Percentiles rank a stretch among this genome's conserved stretches.
Evolutionary conservation across 2,329 filamentous ascomycete species (phyloP).

Genomic region (Diplodia sapinea): DNA sequence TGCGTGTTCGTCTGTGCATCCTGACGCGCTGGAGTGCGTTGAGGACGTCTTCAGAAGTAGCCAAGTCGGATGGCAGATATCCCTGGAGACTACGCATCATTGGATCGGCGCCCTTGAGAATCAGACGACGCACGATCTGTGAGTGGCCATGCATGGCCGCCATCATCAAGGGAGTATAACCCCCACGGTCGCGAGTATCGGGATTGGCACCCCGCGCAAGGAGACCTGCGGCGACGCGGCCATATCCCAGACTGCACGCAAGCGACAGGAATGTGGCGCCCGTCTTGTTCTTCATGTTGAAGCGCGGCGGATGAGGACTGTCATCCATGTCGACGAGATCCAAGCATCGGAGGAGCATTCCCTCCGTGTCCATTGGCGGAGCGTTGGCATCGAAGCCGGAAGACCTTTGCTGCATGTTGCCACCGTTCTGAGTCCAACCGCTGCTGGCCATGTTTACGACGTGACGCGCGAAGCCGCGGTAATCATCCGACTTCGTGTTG

Average conservation of each 20-base stretch:
- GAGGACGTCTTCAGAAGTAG: slow-evolving; percentile 68
- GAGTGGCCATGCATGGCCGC: slow-evolving; percentile 77
- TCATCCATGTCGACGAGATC: slow-evolving; percentile 81
- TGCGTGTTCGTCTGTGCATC: slow-evolving; percentile 69
- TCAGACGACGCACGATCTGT: slow-evolving; percentile 76
- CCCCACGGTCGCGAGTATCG: slow-evolving; percentile 75
- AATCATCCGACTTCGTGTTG: slow-evolving; percentile 36
- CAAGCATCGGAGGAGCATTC: slow-evolving; percentile 73
- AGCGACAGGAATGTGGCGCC: slow-evolving; percentile 84
- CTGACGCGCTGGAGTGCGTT: slow-evolving; percentile 67
- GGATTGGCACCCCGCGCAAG: slow-evolving; percentile 79
- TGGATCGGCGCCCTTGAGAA: slow-evolving; percentile 74
- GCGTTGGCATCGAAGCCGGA: neutral
- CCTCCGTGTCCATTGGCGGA: slow-evolving; percentile 62
- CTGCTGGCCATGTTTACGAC: slow-evolving; percentile 10
- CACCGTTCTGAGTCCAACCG: slow-evolving; percentile 7
- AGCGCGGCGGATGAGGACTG: slow-evolving; percentile 68
- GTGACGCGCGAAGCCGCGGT: slow-evolving; percentile 33
- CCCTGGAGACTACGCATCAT: slow-evolving; percentile 72
- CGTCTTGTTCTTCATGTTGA: slow-evolving; percentile 68
- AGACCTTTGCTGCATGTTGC: slow-evolving; percentile 33
- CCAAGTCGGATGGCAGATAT: slow-evolving; percentile 73
- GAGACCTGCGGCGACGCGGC: slow-evolving; percentile 76
- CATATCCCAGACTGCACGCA: slow-evolving; percentile 75
- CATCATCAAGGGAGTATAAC: slow-evolving; percentile 82